Evolutionary conservation across 1,139 yeast species (phyloP), one percentile per base, ranked within the genome.

Genomic region (Taphrina pruni): DNA sequence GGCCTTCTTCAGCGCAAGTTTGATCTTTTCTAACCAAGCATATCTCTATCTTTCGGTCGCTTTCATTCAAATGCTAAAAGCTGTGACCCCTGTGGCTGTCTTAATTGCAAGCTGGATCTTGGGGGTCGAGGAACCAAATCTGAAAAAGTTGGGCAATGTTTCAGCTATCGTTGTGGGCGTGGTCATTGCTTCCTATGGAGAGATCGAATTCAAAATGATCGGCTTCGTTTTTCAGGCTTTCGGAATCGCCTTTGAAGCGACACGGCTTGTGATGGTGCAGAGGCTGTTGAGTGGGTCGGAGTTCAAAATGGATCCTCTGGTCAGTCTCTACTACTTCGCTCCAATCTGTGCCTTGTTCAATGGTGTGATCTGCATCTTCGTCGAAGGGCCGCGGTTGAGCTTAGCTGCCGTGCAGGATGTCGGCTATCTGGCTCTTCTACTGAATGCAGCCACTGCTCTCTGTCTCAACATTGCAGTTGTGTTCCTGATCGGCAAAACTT

Each of bases 51-150:
- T 73, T 35, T 73, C 74, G 39, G 74, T 73, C 21, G 72, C 75
- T 17, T 73, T 73, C 70, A 73, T 73, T 35, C 75, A 73, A 66
- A 73, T 73, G 75, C 72, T 73, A 17, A 73, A 73, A 65, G 75
- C 75, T 14, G 73, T 73, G n/a, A 72, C 73, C 17, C 75, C 75
- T 7, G 75, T 73, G 20, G 74, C 72, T 7, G 74, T 73, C 39
- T 70, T 73, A 56, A 32, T 73, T 32, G 64, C 72, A 32, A 72
- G 75, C 11, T 73, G 73, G 70, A 43, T 66, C 35, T 51, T 73
- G 36, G 69, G 71, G 21, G 68, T 70, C 20, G 75, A 73, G 57
- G 46, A 70, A 12, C 73, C 73, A 62, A 70, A 73, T 20, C 35
- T 69, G 14, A 69, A 70, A 45, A 70, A 69, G 8, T 58, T 73